Conservation (phyloP, 192 early-diverging fungal genomes). For the Podila verticillata region DNA sequence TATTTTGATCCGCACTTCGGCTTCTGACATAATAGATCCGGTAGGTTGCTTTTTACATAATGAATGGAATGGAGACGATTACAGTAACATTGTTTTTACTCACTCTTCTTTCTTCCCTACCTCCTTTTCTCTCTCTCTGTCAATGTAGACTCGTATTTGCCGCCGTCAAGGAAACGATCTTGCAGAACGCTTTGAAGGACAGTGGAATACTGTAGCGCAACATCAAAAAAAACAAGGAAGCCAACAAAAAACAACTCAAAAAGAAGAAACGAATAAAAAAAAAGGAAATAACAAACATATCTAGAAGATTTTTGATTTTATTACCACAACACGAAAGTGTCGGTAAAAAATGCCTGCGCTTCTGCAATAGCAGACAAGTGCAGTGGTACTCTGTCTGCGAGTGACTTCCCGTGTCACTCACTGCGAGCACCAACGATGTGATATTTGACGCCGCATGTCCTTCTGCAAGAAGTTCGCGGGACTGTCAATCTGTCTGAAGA, state of each 20-base stretch:
- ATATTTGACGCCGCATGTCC: too few species aligned
- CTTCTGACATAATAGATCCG: slow-evolving; percentile 8
- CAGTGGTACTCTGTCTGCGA: too few species aligned
- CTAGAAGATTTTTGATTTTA: too few species aligned
- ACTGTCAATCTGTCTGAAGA: too few species aligned
- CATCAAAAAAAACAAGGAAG: not conserved
- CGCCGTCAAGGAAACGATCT: slow-evolving; percentile 91
- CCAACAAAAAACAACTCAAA: not conserved
- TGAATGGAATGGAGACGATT: not conserved
- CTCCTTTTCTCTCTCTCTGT: not conserved
- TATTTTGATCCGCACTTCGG: not conserved
- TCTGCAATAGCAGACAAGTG: too few species aligned
- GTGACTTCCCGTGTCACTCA: too few species aligned
- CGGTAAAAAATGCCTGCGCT: too few species aligned
- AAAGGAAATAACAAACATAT: too few species aligned
- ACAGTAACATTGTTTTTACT: not conserved
- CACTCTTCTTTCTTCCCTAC: not conserved
- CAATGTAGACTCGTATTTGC: slow-evolving; percentile 81
- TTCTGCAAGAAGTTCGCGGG: too few species aligned
- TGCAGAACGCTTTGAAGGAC: slow-evolving; percentile 86
- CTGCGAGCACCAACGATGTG: too few species aligned
- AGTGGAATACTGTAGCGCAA: slow-evolving; percentile 71
- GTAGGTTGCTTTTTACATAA: slow-evolving; percentile 1
- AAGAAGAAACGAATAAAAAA: not conserved
- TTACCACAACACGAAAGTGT: not conserved